Percentiles rank a stretch among this genome's conserved stretches.
Conservation (phyloP, 2,329 filamentous ascomycete genomes). For the Fusarium solani-melongenae region DNA sequence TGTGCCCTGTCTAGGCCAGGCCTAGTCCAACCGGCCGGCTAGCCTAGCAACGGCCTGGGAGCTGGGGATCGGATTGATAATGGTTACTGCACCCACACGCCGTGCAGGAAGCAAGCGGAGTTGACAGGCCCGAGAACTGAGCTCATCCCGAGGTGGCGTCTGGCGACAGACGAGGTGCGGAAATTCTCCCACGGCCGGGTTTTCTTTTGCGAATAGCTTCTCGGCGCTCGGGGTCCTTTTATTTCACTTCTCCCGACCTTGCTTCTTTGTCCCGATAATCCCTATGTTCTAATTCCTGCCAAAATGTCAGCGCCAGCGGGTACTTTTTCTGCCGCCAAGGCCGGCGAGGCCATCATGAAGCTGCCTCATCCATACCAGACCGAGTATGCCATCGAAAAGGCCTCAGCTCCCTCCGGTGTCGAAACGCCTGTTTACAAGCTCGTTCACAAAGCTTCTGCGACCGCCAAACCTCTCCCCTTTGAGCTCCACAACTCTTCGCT, state of each 20-base stretch:
- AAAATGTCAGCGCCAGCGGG: conserved; percentile 31
- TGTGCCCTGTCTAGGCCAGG: conserved; percentile 3
- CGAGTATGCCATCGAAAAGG: conserved; percentile 55
- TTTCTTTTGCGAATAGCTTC: conserved; percentile 39
- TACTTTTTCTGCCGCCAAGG: conserved; percentile 37
- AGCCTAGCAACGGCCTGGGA: conserved; percentile 4
- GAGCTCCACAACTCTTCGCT: conserved; percentile 50
- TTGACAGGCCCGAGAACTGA: conserved; percentile 1
- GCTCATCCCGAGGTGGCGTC: conserved; percentile 20
- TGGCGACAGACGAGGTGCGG: conserved; percentile 3
- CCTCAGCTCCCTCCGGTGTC: conserved; percentile 32
- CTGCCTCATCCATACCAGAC: conserved; percentile 63
- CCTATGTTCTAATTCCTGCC: neutral
- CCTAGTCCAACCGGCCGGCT: neutral
- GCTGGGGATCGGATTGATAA: conserved; percentile 16
- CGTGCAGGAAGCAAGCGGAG: conserved; percentile 4
- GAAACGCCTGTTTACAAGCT: conserved; percentile 50
- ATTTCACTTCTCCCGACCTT: conserved; percentile 1
- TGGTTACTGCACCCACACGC: neutral
- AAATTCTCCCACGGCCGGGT: conserved; percentile 9
- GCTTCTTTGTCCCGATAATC: neutral
- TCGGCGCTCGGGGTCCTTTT: neutral
- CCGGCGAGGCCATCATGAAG: conserved; percentile 56
- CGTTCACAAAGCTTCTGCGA: conserved; percentile 42
- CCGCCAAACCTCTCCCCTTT: conserved; percentile 43